Evolutionary conservation across 2,329 filamentous ascomycete genomes (phyloP).

Genomic region (Colletotrichum costaricense): DNA sequence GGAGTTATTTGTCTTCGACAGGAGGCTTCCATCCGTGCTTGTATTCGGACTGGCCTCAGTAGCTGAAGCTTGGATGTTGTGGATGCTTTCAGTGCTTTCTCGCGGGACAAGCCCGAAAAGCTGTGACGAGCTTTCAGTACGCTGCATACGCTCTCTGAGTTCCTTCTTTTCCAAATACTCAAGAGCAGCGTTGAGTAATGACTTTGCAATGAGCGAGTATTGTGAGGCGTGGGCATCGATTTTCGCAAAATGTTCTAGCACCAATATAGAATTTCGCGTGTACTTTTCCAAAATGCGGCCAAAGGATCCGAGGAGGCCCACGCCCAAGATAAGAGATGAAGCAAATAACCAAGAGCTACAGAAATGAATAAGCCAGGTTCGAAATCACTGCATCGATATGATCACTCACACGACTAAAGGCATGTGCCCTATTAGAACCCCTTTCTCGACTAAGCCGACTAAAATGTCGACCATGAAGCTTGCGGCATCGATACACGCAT

Average conservation of each 20-base stretch:
- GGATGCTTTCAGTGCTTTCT: slow-evolving; percentile 31
- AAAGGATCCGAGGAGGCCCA: slow-evolving; percentile 63
- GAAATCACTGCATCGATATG: no score
- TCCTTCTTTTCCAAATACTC: slow-evolving; percentile 61
- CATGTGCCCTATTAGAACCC: slow-evolving; percentile 55
- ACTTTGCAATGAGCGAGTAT: slow-evolving; percentile 65
- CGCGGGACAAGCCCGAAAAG: slow-evolving; percentile 61
- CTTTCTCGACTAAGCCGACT: slow-evolving; percentile 55
- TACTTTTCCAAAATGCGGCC: slow-evolving; percentile 64
- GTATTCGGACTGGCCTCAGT: slow-evolving; percentile 19
- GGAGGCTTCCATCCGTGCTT: not conserved
- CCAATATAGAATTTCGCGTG: slow-evolving; percentile 57
- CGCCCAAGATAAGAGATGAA: slow-evolving; percentile 61
- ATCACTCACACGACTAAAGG: slow-evolving; percentile 62
- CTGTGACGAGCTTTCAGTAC: slow-evolving; percentile 63
- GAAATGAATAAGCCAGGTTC: not conserved
- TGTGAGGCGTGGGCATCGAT: slow-evolving; percentile 62
- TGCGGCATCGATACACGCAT: slow-evolving; percentile 66
- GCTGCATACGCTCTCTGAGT: slow-evolving; percentile 55
- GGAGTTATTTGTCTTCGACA: not conserved
- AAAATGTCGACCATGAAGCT: slow-evolving; percentile 64
- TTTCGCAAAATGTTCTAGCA: slow-evolving; percentile 61
- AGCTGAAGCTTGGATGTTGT: slow-evolving; percentile 18
- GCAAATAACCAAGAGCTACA: slow-evolving; percentile 65
- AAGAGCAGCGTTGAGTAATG: slow-evolving; percentile 57